Evolutionary conservation across 805 yeast species (phyloP).

Genomic region (Nakazawaea holstii): DNA sequence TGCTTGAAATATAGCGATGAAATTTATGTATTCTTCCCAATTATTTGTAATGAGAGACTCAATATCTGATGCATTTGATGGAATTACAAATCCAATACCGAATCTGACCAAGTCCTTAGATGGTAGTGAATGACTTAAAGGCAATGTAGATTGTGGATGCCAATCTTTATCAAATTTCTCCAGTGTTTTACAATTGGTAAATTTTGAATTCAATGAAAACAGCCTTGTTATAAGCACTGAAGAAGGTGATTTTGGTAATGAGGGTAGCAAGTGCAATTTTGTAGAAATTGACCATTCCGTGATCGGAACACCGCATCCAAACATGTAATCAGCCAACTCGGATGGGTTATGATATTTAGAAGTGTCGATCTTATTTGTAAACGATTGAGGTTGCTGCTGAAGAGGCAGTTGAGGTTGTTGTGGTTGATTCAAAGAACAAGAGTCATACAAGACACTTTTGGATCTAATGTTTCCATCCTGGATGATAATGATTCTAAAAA

Average conservation of each 20-base stretch:
- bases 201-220: slow-evolving; percentile 27
- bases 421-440: slow-evolving; percentile 20
- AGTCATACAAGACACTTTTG: slow-evolving; percentile 45
- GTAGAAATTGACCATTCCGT: slow-evolving; percentile 38
- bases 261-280: slow-evolving; percentile 43
- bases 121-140: slow-evolving; percentile 20
- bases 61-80: slow-evolving; percentile 31
- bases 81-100: slow-evolving; percentile 43
- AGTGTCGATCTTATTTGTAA: slow-evolving; percentile 14
- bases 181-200: slow-evolving; percentile 17
- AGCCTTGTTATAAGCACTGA: slow-evolving; percentile 41
- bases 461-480: slow-evolving; percentile 49
- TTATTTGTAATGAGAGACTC: slow-evolving; percentile 40
- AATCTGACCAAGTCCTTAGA: slow-evolving; percentile 25
- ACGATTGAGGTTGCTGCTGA: background rate
- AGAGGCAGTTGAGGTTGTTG: slow-evolving; percentile 12
- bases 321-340: slow-evolving; percentile 48
- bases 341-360: slow-evolving; percentile 34
- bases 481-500: slow-evolving; percentile 38
- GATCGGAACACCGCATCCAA: slow-evolving; percentile 51
- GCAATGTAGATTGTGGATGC: slow-evolving; percentile 38
- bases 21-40: slow-evolving; percentile 43
- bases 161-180: slow-evolving; percentile 24
- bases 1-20: slow-evolving; percentile 30
- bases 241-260: slow-evolving; percentile 29